These are phyloP conservation scores for Aspergillus sp. DNA, from an alignment of 2,329 filamentous ascomycete species.

Conservation along the genomic window DNA sequence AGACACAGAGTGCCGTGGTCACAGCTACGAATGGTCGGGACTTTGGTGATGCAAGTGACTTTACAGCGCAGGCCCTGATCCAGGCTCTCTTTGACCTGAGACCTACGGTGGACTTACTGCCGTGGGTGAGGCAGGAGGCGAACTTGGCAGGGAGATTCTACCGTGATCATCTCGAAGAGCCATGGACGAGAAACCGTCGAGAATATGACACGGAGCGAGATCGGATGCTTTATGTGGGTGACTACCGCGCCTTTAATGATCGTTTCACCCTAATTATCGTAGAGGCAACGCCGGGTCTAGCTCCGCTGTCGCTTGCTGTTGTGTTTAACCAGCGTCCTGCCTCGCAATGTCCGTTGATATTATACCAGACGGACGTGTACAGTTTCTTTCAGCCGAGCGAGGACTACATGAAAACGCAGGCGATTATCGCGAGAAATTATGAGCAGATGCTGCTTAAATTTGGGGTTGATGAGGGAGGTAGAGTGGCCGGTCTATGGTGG, in stretches of 20 bases:
- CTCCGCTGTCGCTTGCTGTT: background rate
- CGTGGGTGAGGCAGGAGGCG: constrained; percentile 12
- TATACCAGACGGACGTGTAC: background rate
- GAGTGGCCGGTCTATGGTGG: background rate
- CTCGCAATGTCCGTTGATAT: background rate
- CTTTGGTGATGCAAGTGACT: constrained; percentile 18
- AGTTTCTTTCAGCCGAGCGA: background rate
- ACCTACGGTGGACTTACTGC: constrained; percentile 11
- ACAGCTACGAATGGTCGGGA: constrained; percentile 22
- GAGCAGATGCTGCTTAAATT: constrained; percentile 1
- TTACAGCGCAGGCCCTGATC: constrained; percentile 15
- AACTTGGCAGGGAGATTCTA: background rate
- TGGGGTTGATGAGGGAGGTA: background rate
- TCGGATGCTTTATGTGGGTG: background rate
- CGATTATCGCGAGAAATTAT: background rate
- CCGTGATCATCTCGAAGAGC: background rate
- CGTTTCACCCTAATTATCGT: background rate
- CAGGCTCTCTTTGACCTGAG: constrained; percentile 19
- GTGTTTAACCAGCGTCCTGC: background rate
- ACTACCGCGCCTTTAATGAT: background rate
- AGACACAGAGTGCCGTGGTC: constrained; percentile 28
- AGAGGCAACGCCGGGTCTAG: background rate
- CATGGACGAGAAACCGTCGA: background rate
- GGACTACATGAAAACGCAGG: background rate
- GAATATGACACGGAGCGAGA: background rate